Evolutionary conservation across 2,329 filamentous ascomycete species (phyloP).

Genomic region (Calonectria pseudoreteaudii): DNA sequence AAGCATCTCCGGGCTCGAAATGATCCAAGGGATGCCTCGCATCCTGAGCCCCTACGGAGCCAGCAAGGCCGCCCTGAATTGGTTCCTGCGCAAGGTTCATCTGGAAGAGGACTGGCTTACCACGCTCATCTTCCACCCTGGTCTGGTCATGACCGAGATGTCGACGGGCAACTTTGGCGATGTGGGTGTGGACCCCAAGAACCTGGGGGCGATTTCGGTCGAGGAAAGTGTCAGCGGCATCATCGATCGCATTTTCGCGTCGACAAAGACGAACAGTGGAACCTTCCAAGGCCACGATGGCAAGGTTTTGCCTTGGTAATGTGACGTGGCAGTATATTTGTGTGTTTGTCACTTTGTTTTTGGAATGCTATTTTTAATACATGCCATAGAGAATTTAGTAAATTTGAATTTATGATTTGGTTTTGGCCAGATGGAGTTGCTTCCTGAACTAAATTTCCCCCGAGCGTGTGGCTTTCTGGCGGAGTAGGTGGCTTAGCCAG

Average conservation of each 20-base stretch:
- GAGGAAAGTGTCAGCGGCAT: slow-evolving; percentile 3
- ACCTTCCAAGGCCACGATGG: slow-evolving; percentile 3
- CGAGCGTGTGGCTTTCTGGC: too few relatives aligned
- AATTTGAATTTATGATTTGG: neutral
- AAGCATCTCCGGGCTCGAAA: neutral
- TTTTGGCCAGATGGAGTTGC: neutral
- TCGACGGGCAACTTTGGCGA: neutral
- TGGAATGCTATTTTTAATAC: neutral
- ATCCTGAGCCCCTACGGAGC: neutral
- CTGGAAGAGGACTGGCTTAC: slow-evolving; percentile 43
- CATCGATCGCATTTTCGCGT: neutral
- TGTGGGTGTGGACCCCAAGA: neutral
- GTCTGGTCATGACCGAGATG: slow-evolving; percentile 23
- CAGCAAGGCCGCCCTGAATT: neutral
- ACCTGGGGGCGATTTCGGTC: neutral
- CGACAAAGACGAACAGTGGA: neutral
- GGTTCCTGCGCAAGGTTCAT: slow-evolving; percentile 19
- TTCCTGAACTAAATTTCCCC: too few relatives aligned
- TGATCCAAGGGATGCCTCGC: neutral
- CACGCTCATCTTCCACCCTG: slow-evolving; percentile 23
- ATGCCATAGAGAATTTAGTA: neutral
- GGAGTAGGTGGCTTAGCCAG: too few relatives aligned
- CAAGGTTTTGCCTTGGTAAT: slow-evolving; percentile 4
- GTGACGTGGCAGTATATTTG: neutral
- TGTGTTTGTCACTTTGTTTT: neutral